Percentiles rank a stretch among this genome's conserved stretches.
Evolutionary conservation across 176 grass and related monocot genomes (phyloP).

Genomic region (Musa schizocarpa): DNA sequence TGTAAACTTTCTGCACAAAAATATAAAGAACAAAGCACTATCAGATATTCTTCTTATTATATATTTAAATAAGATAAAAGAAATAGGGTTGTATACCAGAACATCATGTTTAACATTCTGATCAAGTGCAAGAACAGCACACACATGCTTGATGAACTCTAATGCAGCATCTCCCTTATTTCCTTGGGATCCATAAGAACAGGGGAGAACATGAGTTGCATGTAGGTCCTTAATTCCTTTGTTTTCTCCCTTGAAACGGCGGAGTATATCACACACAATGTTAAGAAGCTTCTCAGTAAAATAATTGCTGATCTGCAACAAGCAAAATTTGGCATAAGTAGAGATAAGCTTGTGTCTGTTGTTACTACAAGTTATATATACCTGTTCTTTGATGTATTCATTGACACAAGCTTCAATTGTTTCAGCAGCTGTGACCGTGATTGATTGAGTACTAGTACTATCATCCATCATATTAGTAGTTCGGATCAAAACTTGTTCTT

Average conservation of each 20-base stretch:
- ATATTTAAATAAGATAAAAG: background rate
- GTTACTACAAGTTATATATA: conserved; percentile 22
- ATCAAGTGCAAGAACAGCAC: conserved; percentile 84
- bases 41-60: background rate
- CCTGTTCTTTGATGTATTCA: conserved; percentile 58
- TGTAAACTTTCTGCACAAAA: too few relatives aligned
- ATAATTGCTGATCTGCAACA: conserved; percentile 79
- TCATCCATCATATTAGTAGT: conserved; percentile 38
- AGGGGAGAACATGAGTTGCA: conserved; percentile 27
- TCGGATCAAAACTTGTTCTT: conserved; percentile 56
- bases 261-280: conserved; percentile 68
- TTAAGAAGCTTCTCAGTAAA: conserved; percentile 86
- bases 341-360: background rate
- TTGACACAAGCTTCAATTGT: conserved; percentile 59
- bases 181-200: conserved; percentile 18
- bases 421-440: conserved; percentile 71
- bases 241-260: conserved; percentile 64
- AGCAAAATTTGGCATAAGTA: conserved; percentile 2
- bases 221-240: conserved; percentile 31
- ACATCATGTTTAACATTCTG: conserved; percentile 92
- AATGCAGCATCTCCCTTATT: conserved; percentile 76
- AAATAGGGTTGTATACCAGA: conserved; percentile 48
- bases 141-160: conserved; percentile 96
- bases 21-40: too few relatives aligned
- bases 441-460: conserved; percentile 78